phyloP scores from a whole-genome alignment of 1,139 yeast species.

The Candida pseudoviswanathii region DNA sequence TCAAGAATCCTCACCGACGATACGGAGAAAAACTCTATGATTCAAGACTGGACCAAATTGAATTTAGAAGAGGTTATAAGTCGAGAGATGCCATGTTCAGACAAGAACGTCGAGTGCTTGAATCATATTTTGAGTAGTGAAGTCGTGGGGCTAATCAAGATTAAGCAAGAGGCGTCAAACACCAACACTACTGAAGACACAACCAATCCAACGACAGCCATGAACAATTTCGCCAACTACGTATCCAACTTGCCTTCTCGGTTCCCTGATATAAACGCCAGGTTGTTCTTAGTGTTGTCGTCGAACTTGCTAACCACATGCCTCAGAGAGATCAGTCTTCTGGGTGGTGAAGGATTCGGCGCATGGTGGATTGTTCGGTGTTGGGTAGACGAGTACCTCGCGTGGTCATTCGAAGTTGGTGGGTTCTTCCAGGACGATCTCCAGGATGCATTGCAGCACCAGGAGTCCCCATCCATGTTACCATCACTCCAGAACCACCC shows the following conservation, averaged over 20 bases:
- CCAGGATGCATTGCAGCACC: slow-evolving; percentile 7
- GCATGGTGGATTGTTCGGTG: slow-evolving; percentile 80
- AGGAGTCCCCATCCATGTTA: slow-evolving; percentile 5
- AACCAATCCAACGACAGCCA: slow-evolving; percentile 5
- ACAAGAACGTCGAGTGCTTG: slow-evolving; percentile 31
- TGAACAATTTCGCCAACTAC: slow-evolving; percentile 25
- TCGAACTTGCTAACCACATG: slow-evolving; percentile 63
- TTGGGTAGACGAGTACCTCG: slow-evolving; percentile 76
- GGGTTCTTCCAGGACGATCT: slow-evolving; percentile 54
- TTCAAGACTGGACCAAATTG: slow-evolving; percentile 60
- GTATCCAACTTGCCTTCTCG: slow-evolving; percentile 47
- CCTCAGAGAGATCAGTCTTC: slow-evolving; percentile 61
- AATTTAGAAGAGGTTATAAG: slow-evolving; percentile 52
- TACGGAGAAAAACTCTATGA: slow-evolving; percentile 54
- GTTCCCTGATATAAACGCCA: slow-evolving; percentile 52
- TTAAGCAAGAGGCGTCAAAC: neutral
- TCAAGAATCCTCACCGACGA: slow-evolving; percentile 50
- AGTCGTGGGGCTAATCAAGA: slow-evolving; percentile 12
- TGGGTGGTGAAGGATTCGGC: slow-evolving; percentile 65
- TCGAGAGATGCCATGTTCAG: slow-evolving; percentile 59
- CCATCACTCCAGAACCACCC: slow-evolving; percentile 7
- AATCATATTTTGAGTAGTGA: slow-evolving; percentile 45
- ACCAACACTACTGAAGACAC: slow-evolving; percentile 13
- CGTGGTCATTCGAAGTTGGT: slow-evolving; percentile 70
- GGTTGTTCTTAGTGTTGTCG: slow-evolving; percentile 56